Evolutionary conservation across 495 filamentous ascomycete genomes (phyloP).

Genomic region (Tuber calosporum): DNA sequence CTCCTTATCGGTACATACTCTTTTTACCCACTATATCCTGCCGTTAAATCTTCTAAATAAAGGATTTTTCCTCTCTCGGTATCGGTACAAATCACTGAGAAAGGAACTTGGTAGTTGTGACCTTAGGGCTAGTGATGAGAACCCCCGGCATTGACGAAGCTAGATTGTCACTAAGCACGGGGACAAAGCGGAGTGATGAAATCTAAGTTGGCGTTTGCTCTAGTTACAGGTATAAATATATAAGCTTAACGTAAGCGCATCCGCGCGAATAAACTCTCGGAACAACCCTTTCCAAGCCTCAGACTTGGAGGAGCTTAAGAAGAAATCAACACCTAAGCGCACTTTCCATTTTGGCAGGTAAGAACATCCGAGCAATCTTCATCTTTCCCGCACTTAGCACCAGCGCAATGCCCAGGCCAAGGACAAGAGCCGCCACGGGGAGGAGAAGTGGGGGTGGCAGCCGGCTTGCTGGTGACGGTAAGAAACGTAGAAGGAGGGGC

Average conservation of each 20-base stretch:
- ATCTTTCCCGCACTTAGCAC: not conserved
- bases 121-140: not conserved
- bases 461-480: not conserved
- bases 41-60: not conserved
- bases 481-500: conserved; percentile 5
- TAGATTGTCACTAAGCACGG: not conserved
- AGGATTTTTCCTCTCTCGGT: not conserved
- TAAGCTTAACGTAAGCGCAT: not conserved
- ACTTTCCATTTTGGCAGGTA: conserved; percentile 10
- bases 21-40: not conserved
- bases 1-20: not conserved
- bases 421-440: not conserved
- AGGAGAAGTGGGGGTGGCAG: not conserved
- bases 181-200: not conserved
- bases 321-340: not conserved
- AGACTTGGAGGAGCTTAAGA: not conserved
- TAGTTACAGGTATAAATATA: not conserved
- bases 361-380: conserved; percentile 20
- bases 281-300: not conserved
- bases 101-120: not conserved
- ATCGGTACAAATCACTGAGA: not conserved
- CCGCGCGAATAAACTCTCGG: not conserved
- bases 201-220: not conserved
- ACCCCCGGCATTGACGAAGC: not conserved
- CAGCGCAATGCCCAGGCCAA: conserved; percentile 18